Percentiles rank a stretch among this genome's conserved stretches.
Conservation (phyloP, 345 rosid genomes). For the Carallia pectinifolia region DNA sequence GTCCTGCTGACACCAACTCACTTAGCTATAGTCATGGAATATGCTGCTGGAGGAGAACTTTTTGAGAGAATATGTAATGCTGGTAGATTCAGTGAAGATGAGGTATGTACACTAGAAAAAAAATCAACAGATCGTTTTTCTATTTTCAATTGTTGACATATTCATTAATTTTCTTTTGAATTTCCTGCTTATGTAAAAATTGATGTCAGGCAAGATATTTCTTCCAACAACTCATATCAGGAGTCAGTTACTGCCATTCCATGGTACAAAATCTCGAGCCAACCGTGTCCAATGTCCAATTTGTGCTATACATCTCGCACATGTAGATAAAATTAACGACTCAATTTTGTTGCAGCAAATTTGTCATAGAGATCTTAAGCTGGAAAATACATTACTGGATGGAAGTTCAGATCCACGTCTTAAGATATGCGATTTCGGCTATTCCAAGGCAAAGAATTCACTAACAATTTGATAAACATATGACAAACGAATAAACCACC, state of each 20-base stretch:
- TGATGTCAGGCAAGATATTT: slow-evolving; percentile 22
- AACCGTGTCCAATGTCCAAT: neutral
- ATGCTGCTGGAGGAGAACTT: slow-evolving; percentile 27
- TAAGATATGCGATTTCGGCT: slow-evolving; percentile 30
- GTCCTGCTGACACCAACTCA: slow-evolving; percentile 23
- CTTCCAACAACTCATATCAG: slow-evolving; percentile 29
- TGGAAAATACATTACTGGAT: slow-evolving; percentile 27
- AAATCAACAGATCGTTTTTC: neutral
- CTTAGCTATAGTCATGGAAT: slow-evolving; percentile 32
- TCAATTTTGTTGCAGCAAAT: slow-evolving; percentile 15
- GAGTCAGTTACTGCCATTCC: slow-evolving; percentile 30
- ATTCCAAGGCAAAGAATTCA: slow-evolving; percentile 23
- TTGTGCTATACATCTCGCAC: too few relatives aligned
- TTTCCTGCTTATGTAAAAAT: neutral
- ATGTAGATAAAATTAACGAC: too few relatives aligned
- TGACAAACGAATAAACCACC: neutral
- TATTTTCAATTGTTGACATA: neutral
- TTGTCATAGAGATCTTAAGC: slow-evolving; percentile 29
- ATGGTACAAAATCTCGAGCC: slow-evolving; percentile 15
- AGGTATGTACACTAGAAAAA: neutral
- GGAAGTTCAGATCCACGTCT: slow-evolving; percentile 19
- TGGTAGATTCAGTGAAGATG: slow-evolving; percentile 28
- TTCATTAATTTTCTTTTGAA: neutral
- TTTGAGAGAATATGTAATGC: slow-evolving; percentile 30
- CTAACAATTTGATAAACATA: neutral